Base-by-base conservation (phyloP, 352 stramenopile species). In the Globisporangium ultimum region DNA sequence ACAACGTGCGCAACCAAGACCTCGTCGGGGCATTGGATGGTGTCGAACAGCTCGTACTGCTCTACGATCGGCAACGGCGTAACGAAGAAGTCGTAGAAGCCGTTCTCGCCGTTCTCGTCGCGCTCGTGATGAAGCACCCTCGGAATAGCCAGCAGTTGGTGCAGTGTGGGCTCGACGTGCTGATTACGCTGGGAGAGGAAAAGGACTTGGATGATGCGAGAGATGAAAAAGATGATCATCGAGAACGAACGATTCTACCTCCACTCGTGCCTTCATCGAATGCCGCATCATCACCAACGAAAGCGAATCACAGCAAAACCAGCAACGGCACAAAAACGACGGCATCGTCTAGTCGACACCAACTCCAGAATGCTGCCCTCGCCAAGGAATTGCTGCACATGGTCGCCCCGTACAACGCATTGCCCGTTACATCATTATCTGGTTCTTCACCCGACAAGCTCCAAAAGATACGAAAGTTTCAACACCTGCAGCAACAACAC, bases 61-160 rank as follows among this genome's bases (percentile, higher is more conserved):
- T 89, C 2, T 84, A 72, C 50, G 77, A 88, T 48, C 67, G 67
- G 1, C 63, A 72, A 34, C 66, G 64, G 28, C 64, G 70, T 22
- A 67, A 49, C 47, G 70, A 80, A 50, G 78, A 91, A 38, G 68
- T 91, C n/a, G 73, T 83, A 18, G 77, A 91, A 55, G 77, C 73
- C 2, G 54, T 85, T 28, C 75, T 91, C 11, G 78, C 81, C 13
- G 68, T 69, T 34, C 57, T 91, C 5, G 60, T 81, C 6, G 76
- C 81, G 45, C 41, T 89, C 17, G 77, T 83, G 42, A 67, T 79
- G 56, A 71, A 82, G 15, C 72, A 91, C 47, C 38, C 78, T 38
- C 61, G 61, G 48, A 89, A 89, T 55, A 87, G 75, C 51, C 78
- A 88, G 50, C 65, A 91, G 28, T 69, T 91, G n/a, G 75, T 91